These are phyloP conservation scores for Tephrocybe sp. DNA, from an alignment of 768 basidiomycete species.

Conservation along the genomic window DNA sequence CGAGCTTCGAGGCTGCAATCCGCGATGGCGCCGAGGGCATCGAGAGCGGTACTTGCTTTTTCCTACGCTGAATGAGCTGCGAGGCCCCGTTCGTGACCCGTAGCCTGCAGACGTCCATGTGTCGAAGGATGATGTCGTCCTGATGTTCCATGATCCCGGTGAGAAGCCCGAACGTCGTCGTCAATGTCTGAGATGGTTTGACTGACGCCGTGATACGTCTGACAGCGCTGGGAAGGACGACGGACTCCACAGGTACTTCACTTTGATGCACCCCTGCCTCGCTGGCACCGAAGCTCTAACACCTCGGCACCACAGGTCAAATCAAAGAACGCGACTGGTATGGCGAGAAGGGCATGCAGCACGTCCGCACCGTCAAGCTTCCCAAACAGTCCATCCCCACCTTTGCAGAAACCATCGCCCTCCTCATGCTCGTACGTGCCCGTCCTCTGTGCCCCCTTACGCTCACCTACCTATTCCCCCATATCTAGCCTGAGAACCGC, in stretches of 20 bases:
- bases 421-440: slow-evolving; percentile 69
- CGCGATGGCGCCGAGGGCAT: slow-evolving; percentile 95
- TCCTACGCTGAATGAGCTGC: slow-evolving; percentile 26
- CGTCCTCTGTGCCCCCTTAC: slow-evolving; percentile 5
- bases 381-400: slow-evolving; percentile 90
- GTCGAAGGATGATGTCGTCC: slow-evolving; percentile 79
- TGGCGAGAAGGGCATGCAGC: slow-evolving; percentile 70
- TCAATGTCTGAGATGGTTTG: not conserved
- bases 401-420: slow-evolving; percentile 77
- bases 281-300: not conserved
- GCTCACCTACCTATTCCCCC: not conserved
- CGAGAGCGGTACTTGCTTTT: slow-evolving; percentile 84
- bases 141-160: slow-evolving; percentile 97
- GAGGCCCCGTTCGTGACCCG: slow-evolving; percentile 35
- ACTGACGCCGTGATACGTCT: too few species aligned
- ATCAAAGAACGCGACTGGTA: slow-evolving; percentile 75
- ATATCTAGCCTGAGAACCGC: slow-evolving; percentile 62
- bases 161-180: slow-evolving; percentile 3
- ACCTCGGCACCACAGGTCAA: slow-evolving; percentile 43
- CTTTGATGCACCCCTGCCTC: not conserved
- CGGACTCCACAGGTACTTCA: slow-evolving; percentile 63
- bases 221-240: slow-evolving; percentile 74
- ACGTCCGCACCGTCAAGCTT: slow-evolving; percentile 75
- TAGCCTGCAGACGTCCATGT: slow-evolving; percentile 87
- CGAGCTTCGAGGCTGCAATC: slow-evolving; percentile 93